Evolutionary conservation across 129 eudicot species (phyloP).

Genomic region (Artemisia tridentata): DNA sequence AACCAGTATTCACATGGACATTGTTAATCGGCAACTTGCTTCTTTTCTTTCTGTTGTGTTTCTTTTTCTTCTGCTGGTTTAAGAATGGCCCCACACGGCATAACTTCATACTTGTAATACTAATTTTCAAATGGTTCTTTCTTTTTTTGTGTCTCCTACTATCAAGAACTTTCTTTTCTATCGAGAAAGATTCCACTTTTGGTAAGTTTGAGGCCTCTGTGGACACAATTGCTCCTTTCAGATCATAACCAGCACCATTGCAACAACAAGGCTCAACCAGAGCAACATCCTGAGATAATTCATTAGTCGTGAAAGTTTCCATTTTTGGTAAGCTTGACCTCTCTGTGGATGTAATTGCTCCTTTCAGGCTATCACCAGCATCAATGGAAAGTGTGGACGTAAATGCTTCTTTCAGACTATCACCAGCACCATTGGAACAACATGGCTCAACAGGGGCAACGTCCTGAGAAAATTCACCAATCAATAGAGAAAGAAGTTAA

Average conservation of each 20-base stretch:
- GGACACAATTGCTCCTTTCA: not conserved
- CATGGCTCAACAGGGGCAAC: not conserved
- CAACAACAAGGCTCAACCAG: not conserved
- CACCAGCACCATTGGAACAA: slow-evolving; percentile 1
- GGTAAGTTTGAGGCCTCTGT: slow-evolving; percentile 16
- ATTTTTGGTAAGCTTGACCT: not conserved
- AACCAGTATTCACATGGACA: not conserved
- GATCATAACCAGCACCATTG: not conserved
- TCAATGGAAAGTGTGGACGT: not conserved
- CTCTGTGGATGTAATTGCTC: not conserved
- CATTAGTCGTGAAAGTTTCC: not conserved
- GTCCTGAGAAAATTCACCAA: slow-evolving; percentile 3
- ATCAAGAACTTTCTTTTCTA: slow-evolving; percentile 19
- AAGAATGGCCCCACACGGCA: slow-evolving; percentile 40
- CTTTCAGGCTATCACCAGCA: slow-evolving; percentile 3
- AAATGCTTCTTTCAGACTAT: not conserved
- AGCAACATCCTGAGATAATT: not conserved
- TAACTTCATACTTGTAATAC: slow-evolving; percentile 29
- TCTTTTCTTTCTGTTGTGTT: slow-evolving; percentile 23
- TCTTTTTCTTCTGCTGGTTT: slow-evolving; percentile 42
- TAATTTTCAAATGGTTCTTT: slow-evolving; percentile 30
- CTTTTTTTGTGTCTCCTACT: slow-evolving; percentile 16
- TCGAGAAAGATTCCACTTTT: not conserved
- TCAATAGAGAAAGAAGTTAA: not conserved
- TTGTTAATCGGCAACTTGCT: not conserved